Percentiles rank a stretch among this genome's conserved stretches.
Evolutionary conservation across 805 yeast genomes (phyloP).

Genomic region (Phaffomyces thermotolerans): DNA sequence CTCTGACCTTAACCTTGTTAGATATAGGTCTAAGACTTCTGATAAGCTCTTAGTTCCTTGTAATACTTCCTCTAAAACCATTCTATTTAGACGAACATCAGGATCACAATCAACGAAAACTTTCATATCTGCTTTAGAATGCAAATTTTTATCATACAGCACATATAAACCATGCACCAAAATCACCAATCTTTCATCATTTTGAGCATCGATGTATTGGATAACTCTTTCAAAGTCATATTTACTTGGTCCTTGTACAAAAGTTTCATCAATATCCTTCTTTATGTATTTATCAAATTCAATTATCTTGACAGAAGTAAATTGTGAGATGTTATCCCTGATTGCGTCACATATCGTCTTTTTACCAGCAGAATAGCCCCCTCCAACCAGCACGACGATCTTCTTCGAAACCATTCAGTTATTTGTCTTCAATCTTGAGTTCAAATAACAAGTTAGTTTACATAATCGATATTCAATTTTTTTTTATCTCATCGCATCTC

Average conservation of each 20-base stretch:
- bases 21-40: conserved; percentile 35
- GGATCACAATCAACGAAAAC: conserved; percentile 80
- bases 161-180: conserved; percentile 79
- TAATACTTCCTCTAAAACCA: conserved; percentile 41
- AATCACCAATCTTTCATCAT: conserved; percentile 26
- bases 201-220: conserved; percentile 7
- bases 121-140: conserved; percentile 52
- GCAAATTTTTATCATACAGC: conserved; percentile 50
- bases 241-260: conserved; percentile 7
- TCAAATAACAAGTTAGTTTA: background rate
- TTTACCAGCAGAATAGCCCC: conserved; percentile 59
- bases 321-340: background rate
- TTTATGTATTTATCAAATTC: conserved; percentile 38
- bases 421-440: background rate
- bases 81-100: conserved; percentile 74
- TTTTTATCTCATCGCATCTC: conserved; percentile 1
- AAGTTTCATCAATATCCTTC: background rate
- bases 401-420: background rate
- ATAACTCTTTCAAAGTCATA: conserved; percentile 27
- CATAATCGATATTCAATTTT: background rate
- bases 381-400: conserved; percentile 44
- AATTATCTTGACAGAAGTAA: conserved; percentile 21
- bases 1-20: conserved; percentile 54
- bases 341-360: conserved; percentile 5
- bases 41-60: conserved; percentile 18